Evolutionary conservation across 768 basidiomycete genomes (phyloP), one percentile per base, ranked within the genome.

Genomic region (Kwoniella shandongensis): DNA sequence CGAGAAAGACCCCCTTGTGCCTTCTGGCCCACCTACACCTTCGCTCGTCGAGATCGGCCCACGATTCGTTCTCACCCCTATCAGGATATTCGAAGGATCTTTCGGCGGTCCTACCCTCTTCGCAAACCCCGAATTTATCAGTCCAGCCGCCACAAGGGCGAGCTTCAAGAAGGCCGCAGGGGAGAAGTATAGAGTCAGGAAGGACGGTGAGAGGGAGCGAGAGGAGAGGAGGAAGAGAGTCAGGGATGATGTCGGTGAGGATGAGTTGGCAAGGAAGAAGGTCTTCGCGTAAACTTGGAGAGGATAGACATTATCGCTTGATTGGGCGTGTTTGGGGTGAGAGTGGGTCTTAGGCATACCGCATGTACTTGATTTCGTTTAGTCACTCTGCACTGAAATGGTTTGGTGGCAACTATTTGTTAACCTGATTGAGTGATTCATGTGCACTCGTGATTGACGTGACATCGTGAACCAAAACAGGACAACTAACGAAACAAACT

Each of bases 41-140:
- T 85, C 89, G n/a, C 82, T 99, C 20, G 84, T 93, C 18, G 96
- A 98, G 79, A 98, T 99, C 63, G 96, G 96, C 12, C 96, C 96
- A 11, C 85, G 96, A 42, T 96, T 98, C 76, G 96, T 98, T 45
- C 81, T 99, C 48, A 94, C 91, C 32, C 96, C 96, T 10, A 97
- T 99, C 67, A 86, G 91, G 52, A 93, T 99, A 57, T 99, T 99
- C 72, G 96, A 99, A 76, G 96, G 96, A 10, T 91, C 92, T 2
- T 98, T 99, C 79, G 83, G 85, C 58, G 96, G 96, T 20, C 89
- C 89, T 12, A 94, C 91, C 1, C 87, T 99, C 22, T 99, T 86
- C 76, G 91, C 91, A 25, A 99, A 99, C 79, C 88, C 90, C 74
- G 96, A 96, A 81, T 99, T 96, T 71, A 80, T 98, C 44, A 87